A percentile compares a stretch with the other conserved stretches of the same genome.
phyloP scores from a whole-genome alignment of 148 eudicot species.

The Silene latifolia region DNA sequence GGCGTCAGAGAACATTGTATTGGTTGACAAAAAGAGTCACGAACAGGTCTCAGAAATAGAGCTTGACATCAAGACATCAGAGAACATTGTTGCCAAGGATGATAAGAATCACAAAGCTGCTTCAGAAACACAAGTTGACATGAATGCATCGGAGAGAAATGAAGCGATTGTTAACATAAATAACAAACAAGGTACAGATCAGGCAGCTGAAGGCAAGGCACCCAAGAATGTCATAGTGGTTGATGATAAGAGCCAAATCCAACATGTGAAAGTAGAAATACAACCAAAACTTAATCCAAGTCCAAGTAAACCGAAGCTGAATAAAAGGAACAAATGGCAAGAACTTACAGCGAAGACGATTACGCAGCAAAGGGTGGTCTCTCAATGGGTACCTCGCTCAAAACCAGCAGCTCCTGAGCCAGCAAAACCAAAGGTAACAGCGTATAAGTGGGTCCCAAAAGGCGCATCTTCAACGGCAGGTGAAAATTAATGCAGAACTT shows the following conservation, averaged over 20 bases:
- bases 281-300: slow-evolving; percentile 28
- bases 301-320: slow-evolving; percentile 18
- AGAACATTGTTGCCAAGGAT: neutral
- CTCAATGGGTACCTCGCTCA: slow-evolving; percentile 42
- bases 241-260: slow-evolving; percentile 23
- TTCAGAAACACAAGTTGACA: slow-evolving; percentile 7
- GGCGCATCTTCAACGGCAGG: slow-evolving; percentile 19
- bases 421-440: slow-evolving; percentile 26
- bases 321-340: slow-evolving; percentile 30
- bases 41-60: slow-evolving; percentile 11
- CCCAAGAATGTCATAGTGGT: slow-evolving; percentile 21
- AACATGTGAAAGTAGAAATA: slow-evolving; percentile 30
- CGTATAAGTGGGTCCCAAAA: slow-evolving; percentile 39
- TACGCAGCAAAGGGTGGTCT: slow-evolving; percentile 35
- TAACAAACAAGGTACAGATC: neutral
- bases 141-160: neutral
- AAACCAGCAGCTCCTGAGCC: slow-evolving; percentile 25
- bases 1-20: slow-evolving; percentile 16
- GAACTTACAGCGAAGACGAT: slow-evolving; percentile 37
- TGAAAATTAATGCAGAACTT: slow-evolving; percentile 13
- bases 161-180: slow-evolving; percentile 10
- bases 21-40: neutral
- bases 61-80: slow-evolving; percentile 2
- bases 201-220: neutral
- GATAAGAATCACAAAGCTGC: neutral